Conservation (phyloP, 345 rosid genomes). For the Eucalyptus shirleyi region DNA sequence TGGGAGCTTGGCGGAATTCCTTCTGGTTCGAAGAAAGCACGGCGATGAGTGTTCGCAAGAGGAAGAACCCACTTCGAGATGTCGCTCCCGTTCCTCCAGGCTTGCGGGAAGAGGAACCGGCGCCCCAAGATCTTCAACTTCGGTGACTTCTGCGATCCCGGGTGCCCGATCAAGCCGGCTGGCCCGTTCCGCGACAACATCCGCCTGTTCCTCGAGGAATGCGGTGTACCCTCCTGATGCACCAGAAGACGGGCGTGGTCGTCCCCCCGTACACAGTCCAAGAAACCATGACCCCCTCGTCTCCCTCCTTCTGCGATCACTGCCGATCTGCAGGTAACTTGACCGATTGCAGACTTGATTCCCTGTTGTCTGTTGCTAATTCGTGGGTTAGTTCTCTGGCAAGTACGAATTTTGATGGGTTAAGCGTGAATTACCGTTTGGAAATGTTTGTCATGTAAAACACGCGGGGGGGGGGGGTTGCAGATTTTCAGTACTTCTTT, state of each 20-base stretch:
- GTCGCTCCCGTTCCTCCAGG: slow-evolving; percentile 44
- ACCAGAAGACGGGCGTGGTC: slow-evolving; percentile 21
- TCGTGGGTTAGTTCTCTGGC: not conserved
- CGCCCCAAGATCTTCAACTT: slow-evolving; percentile 29
- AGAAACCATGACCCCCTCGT: slow-evolving; percentile 28
- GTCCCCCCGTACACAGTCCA: slow-evolving; percentile 57
- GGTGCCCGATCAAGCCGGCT: slow-evolving; percentile 18
- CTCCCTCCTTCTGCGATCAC: slow-evolving; percentile 53
- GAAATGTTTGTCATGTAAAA: not conserved
- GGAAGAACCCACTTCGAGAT: not conserved
- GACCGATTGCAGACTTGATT: not conserved
- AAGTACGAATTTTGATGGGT: not conserved
- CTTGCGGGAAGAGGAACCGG: slow-evolving; percentile 53
- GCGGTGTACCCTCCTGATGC: slow-evolving; percentile 48
- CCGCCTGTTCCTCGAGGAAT: slow-evolving; percentile 31
- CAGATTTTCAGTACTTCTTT: not conserved
- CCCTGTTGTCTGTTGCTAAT: not conserved
- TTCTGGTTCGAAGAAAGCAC: not conserved
- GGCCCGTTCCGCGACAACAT: slow-evolving; percentile 54
- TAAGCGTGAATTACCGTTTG: not conserved
- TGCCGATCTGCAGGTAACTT: slow-evolving; percentile 56
- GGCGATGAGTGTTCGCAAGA: not conserved
- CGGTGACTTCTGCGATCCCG: slow-evolving; percentile 32
- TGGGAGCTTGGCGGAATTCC: not conserved
- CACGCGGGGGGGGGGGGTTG: not conserved